phyloP scores from a whole-genome alignment of 2,329 filamentous ascomycete genomes.

The Ascochyta fabae region DNA sequence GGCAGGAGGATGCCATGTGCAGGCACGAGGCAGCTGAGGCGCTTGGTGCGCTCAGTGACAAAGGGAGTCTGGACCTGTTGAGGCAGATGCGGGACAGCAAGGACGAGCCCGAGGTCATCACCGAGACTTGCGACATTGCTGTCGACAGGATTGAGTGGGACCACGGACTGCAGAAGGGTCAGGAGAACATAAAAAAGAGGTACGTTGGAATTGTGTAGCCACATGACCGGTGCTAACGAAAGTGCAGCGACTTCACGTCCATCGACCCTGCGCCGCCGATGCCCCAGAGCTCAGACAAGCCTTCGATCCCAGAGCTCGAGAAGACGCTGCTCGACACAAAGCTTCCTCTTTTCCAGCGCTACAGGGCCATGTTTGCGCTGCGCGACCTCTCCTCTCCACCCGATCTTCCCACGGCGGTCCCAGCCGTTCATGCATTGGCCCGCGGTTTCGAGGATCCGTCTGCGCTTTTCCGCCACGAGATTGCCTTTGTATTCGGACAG shows the following conservation, averaged over 20 bases:
- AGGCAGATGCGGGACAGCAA: constrained; percentile 74
- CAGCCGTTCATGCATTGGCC: constrained; percentile 85
- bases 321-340: constrained; percentile 78
- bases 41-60: constrained; percentile 82
- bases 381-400: constrained; percentile 94
- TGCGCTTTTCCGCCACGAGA: constrained; percentile 94
- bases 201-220: constrained; percentile 49
- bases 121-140: constrained; percentile 96
- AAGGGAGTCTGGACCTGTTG: constrained; percentile 75
- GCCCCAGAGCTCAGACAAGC: constrained; percentile 67
- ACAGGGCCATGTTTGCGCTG: constrained; percentile 97
- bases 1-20: constrained; percentile 90
- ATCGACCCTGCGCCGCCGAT: constrained; percentile 94
- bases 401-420: constrained; percentile 84
- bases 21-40: constrained; percentile 96
- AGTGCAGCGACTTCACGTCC: constrained; percentile 84
- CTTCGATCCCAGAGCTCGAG: constrained; percentile 76
- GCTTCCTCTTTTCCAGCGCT: constrained; percentile 85
- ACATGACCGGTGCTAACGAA: constrained; percentile 18
- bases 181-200: constrained; percentile 83
- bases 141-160: constrained; percentile 95
- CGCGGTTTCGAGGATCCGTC: constrained; percentile 85
- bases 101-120: constrained; percentile 80
- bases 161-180: constrained; percentile 62
- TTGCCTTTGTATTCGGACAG: constrained; percentile 98